Conservation (phyloP, 805 yeast genomes). For the Barnettozyma californica region DNA sequence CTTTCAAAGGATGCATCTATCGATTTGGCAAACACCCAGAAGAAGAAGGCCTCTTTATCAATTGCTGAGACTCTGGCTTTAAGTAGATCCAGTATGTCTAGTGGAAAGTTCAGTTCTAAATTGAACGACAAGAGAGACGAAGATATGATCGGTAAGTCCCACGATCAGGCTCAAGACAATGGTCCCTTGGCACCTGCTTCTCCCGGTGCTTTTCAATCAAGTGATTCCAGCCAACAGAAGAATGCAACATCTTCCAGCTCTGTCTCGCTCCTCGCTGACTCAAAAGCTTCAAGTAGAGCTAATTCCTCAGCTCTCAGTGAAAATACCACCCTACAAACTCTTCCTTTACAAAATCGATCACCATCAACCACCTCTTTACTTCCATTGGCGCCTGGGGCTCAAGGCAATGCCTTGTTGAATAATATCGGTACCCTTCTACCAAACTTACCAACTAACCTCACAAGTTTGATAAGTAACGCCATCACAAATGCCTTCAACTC, state of each 20-base stretch:
- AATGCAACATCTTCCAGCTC: background rate
- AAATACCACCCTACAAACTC: background rate
- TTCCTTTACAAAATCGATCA: background rate
- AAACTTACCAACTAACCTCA: constrained; percentile 20
- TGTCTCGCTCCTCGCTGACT: background rate
- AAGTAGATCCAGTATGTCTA: constrained; percentile 41
- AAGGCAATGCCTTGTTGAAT: constrained; percentile 16
- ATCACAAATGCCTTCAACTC: constrained; percentile 20
- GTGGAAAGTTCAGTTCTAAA: constrained; percentile 25
- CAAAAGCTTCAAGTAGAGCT: background rate
- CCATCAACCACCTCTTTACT: background rate
- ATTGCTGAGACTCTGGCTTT: constrained; percentile 58
- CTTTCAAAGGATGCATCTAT: constrained; percentile 24
- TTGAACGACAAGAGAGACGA: constrained; percentile 15
- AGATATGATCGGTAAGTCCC: background rate
- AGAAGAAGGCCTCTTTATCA: constrained; percentile 34
- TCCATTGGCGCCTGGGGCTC: constrained; percentile 15
- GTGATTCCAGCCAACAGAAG: background rate
- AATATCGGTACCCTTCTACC: constrained; percentile 22
- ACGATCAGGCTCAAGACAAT: background rate
- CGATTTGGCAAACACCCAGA: constrained; percentile 22
- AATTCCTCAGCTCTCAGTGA: background rate
- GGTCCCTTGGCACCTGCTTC: background rate
- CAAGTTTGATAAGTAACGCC: constrained; percentile 20
- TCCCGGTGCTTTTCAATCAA: background rate